Evolutionary conservation across 2,329 filamentous ascomycete species (phyloP), one percentile per base, ranked within the genome.

Genomic region (Pseudocercospora musae): DNA sequence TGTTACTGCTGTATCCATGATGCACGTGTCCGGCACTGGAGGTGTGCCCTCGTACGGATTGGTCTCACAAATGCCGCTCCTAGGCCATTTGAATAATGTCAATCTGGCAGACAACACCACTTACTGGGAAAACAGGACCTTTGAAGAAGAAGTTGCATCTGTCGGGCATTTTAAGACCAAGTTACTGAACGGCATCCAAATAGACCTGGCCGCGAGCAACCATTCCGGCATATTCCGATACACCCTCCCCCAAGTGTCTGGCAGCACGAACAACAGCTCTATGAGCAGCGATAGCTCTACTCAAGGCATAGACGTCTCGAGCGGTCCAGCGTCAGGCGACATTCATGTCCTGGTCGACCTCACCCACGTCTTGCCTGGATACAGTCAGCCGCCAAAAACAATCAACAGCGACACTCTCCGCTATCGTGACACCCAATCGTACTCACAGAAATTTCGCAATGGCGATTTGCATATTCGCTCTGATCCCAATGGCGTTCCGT

Each of bases 361-460:
- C 10, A 80, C 82, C 49, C 84, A 84, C 66, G 78, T 80, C 21
- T 73, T 82, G 2, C 81, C 79, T 1, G 71, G 73, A 0, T 77
- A 75, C 8, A 54, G 50, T 33, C 48, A 50, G 23, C 48, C 48
- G 23, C 46, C 46, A 9, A 50, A 50, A 23, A 27, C 46, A 13
- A 50, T 23, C 23, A 50, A 50, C 21, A 50, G 46, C 15, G 46
- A 21, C 2, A 50, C 20, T 50, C 46, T 50, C 18, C n/a, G 46
- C 18, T 50, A 50, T 50, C 46, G 46, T 10, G 75, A 53, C 48
- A 60, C 58, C 6, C 55, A 66, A 10, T 48, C 64, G n/a, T 70
- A 70, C 48, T 68, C 67, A 15, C 65, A 69, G 44, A 68, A 58
- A 23, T 70, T 61, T 57, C 42, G 63, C 4, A 59, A 62, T 37